Base-by-base conservation (phyloP, 1,284 basidiomycete genomes). In the Marasmius oreades region DNA sequence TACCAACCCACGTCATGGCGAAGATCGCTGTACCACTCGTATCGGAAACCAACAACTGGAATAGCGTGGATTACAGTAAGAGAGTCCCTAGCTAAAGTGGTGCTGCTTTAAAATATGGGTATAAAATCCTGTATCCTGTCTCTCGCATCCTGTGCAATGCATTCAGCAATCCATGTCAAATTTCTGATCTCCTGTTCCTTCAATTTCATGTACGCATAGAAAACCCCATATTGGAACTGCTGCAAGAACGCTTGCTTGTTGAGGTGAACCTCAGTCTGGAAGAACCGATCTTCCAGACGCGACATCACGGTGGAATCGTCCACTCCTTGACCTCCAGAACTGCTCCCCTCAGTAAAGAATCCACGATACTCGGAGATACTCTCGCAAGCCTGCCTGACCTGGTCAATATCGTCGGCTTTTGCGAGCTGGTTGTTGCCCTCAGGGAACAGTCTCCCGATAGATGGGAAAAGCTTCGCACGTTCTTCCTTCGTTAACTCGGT, bases 101-200 rank as follows among this genome's bases (percentile, higher is more conserved):
- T 31, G 28, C 10, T 31, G 10, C 22, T 50, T 74, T 72, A 90
- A 68, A 92, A 93, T 61, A 92, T 90, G 62, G 90, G 86, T 77
- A 95, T 93, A 73, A 89, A 95, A 73, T 95, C 93, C 67, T 93
- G 87, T 74, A 97, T 93, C 73, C 95, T 84, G 67, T 96, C 92
- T 71, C 87, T 85, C 53, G 93, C 93, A 73, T 95, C 90, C 76
- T 97, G 94, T 14, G 93, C 93, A 64, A 97, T 95, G 71, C 94
- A 97, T 77, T 97, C 95, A 55, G 94, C 93, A 72, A 98, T 95
- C 95, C 95, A 98, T 33, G 93, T 96, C 67, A 99, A 73, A 69
- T 93, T 98, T 64, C 97, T 78, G 62, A 99, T 95, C 78, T 99
- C 97, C 78, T 99, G 97, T 77, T 99, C 97, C 81, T 99, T 99